A percentile compares a stretch with the other conserved stretches of the same genome.
These are phyloP conservation scores for Blastobotrys peoriensis DNA, from an alignment of 805 yeast species.

Conservation along the genomic window DNA sequence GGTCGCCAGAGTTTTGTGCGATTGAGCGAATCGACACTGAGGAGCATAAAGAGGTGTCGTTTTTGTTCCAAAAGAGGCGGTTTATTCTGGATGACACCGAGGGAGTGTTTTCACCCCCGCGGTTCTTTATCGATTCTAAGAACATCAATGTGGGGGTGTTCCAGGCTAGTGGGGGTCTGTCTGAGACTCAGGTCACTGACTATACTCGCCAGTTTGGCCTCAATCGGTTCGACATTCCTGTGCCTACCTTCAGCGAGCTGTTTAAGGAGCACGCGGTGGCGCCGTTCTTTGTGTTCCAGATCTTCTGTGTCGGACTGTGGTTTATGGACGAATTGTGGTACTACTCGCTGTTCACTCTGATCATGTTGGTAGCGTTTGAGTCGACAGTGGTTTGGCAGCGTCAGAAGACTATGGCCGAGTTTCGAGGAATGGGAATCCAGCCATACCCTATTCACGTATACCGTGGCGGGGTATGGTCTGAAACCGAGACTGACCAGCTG, in stretches of 20 bases:
- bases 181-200: constrained; percentile 26
- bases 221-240: constrained; percentile 89
- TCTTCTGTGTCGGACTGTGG: constrained; percentile 94
- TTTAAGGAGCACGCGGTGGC: constrained; percentile 98
- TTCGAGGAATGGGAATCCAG: constrained; percentile 94
- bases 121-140: constrained; percentile 56
- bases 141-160: constrained; percentile 50
- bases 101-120: constrained; percentile 70
- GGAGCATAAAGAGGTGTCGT: constrained; percentile 59
- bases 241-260: constrained; percentile 84
- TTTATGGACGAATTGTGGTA: constrained; percentile 96
- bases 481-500: constrained; percentile 63
- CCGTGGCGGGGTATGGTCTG: constrained; percentile 66
- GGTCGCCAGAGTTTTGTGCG: constrained; percentile 71
- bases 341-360: constrained; percentile 80
- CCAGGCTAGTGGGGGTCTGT: constrained; percentile 49
- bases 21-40: constrained; percentile 51
- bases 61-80: constrained; percentile 87
- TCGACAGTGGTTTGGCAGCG: constrained; percentile 93
- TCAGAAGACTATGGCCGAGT: constrained; percentile 88
- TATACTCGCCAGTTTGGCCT: constrained; percentile 63
- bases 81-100: constrained; percentile 58
- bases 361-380: constrained; percentile 91
- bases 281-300: constrained; percentile 94
- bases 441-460: constrained; percentile 74